Evolutionary conservation across 495 filamentous ascomycete species (phyloP), one percentile per base, ranked within the genome.

Genomic region (Penicillium tannophilum): DNA sequence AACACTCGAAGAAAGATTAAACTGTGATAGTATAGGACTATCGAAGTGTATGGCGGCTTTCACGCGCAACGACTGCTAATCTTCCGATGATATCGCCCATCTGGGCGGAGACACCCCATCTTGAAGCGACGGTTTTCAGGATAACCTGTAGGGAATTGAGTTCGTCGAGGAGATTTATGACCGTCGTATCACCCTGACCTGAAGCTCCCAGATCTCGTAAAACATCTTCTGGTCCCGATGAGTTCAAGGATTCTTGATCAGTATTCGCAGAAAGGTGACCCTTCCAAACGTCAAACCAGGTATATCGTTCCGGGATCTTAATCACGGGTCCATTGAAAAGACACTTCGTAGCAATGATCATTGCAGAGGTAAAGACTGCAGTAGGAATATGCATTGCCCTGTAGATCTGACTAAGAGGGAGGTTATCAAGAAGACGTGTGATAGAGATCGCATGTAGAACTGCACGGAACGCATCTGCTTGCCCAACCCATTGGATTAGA

Each of bases 361-460:
- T 54, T 8, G 63, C 63, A 1, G 60, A 58, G 2, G 63, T 48
- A 28, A 66, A 62, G 6, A 62, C 55, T 8, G 63, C 56, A 11
- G 57, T 54, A 0, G 63, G 63, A 10, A 66, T 52, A 35, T 62
- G 59, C 19, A 61, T 58, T 4, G 48, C 39, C 39, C 39, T 47
- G 30, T 60, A 52, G 9, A 60, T 51, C 23, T 61, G 43, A 11
- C 41, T 55, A 6, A 61, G 53, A n/a, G 58, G 62, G n/a, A 61
- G 30, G 20, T 55, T 33, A 33, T 61, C 45, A 20, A 64, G 30
- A 9, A 64, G 54, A 10, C 62, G 58, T 2, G 35, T 55, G 23
- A 64, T 61, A 1, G 58, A 42, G 9, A 59, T 43, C 1, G 58
- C 56, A 28, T 59, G 58, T 20, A 66, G 33, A 24, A 54, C 16